Evolutionary conservation across 2,329 filamentous ascomycete genomes (phyloP), one percentile per base, ranked within the genome.

Genomic region (Arthroderma uncinatum): DNA sequence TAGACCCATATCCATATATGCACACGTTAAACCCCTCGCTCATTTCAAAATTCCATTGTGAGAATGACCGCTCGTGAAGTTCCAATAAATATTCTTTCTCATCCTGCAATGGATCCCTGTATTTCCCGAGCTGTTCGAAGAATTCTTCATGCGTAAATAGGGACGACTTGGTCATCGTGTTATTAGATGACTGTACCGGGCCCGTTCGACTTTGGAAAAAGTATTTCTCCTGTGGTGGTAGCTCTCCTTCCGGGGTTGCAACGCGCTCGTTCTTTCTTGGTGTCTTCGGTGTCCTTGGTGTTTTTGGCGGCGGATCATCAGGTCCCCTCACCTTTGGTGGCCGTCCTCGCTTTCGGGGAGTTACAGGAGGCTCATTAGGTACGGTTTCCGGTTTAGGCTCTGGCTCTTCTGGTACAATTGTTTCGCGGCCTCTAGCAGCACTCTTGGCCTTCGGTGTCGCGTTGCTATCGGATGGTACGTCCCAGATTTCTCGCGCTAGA

Each of bases 71-170:
- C 47, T 82, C 77, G 68, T 97, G 92, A 21, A 95, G 73, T 5
- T 82, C 79, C 62, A 87, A 78, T 25, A 98, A 76, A 62, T 86
- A 86, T 16, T 81, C 77, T 54, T 87, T 81, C 62, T 94, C 87
- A 2, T 78, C 72, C 34, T 76, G 75, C 68, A 95, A 91, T 0
- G 80, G 81, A 63, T 95, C 86, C 58, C 78, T 68, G 62, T 83
- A 82, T 36, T 79, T 75, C 28, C 81, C 79, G 30, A 88, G 76
- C 30, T 86, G 73, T 47, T 81, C 78, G 64, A 95, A 95, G 71
- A 93, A 98, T 68, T 96, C 89, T 58, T 97, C 91, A 66, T 96
- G 91, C 1, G 87, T 90, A 57, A 97, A 82, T 9, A 95, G 76
- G 2, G 82, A 77, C 34, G 94, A 76, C 3, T 85, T 83, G 0